Percentiles rank a stretch among this genome's conserved stretches.
Evolutionary conservation across 2,329 filamentous ascomycete species (phyloP).

Genomic region (Paecilomyces niveus): DNA sequence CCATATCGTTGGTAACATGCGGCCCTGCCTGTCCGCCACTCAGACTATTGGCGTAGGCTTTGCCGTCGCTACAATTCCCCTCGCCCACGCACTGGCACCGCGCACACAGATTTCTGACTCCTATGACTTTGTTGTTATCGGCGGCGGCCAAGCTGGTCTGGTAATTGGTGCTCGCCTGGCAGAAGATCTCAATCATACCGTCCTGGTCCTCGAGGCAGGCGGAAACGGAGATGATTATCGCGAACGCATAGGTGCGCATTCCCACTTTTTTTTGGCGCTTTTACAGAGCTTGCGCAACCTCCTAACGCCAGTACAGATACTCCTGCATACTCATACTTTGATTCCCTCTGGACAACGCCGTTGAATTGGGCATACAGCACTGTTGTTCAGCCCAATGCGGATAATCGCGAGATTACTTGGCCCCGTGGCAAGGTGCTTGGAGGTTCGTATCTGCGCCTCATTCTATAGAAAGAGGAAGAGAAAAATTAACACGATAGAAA

Average conservation of each 20-base stretch:
- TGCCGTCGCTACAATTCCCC: slow-evolving; percentile 9
- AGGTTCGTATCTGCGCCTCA: slow-evolving; percentile 12
- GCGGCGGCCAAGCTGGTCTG: slow-evolving; percentile 51
- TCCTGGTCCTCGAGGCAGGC: slow-evolving; percentile 26
- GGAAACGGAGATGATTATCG: slow-evolving; percentile 25
- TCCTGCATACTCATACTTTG: slow-evolving; percentile 25
- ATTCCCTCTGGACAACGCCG: slow-evolving; percentile 28
- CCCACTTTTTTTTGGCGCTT: neutral
- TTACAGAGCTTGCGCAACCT: neutral
- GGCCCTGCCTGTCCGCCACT: neutral
- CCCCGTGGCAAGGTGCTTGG: slow-evolving; percentile 28
- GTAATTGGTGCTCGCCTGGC: slow-evolving; percentile 37
- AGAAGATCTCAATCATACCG: slow-evolving; percentile 32
- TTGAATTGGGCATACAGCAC: slow-evolving; percentile 28
- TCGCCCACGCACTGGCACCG: slow-evolving; percentile 15
- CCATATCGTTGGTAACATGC: neutral
- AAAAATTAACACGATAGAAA: neutral
- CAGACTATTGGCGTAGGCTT: slow-evolving; percentile 9
- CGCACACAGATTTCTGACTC: slow-evolving; percentile 19
- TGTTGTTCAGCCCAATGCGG: slow-evolving; percentile 18
- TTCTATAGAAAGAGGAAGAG: neutral
- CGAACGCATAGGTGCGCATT: slow-evolving; percentile 22
- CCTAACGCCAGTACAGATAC: slow-evolving; percentile 17
- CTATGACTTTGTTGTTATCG: slow-evolving; percentile 39
- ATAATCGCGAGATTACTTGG: slow-evolving; percentile 23